These are phyloP conservation scores for Cyathus striatus DNA, from an alignment of 768 basidiomycete species.

Conservation along the genomic window DNA sequence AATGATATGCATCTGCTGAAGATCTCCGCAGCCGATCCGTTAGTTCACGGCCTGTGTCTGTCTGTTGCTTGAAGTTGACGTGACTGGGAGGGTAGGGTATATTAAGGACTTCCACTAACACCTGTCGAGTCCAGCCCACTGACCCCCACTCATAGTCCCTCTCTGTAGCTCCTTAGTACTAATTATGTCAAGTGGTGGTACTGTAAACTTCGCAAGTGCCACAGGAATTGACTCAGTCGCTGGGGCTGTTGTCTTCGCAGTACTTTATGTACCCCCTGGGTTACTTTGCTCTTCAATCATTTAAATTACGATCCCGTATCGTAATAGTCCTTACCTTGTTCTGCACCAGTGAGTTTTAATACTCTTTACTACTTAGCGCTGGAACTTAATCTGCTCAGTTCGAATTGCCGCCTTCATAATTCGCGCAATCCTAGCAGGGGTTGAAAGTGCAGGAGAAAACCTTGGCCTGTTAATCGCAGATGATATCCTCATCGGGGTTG, in stretches of 20 bases:
- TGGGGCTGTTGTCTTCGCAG: constrained; percentile 28
- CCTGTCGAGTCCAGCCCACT: too few relatives aligned
- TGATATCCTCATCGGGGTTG: constrained; percentile 32
- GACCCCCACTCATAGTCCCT: too few relatives aligned
- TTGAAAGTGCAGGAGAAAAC: constrained; percentile 22
- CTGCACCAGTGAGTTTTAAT: constrained; percentile 27
- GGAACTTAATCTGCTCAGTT: too few relatives aligned
- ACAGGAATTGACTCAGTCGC: constrained; percentile 27
- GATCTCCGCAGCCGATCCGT: too few relatives aligned
- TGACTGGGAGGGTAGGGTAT: too few relatives aligned
- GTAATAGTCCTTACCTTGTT: constrained; percentile 28
- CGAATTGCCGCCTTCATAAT: constrained; percentile 34
- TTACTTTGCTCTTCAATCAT: constrained; percentile 25
- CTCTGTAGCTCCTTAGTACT: too few relatives aligned
- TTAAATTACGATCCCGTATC: constrained; percentile 26
- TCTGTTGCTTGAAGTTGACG: too few relatives aligned
- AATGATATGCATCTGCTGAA: too few relatives aligned
- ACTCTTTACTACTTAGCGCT: not conserved
- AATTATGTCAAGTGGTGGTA: too few relatives aligned
- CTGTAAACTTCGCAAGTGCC: constrained; percentile 27
- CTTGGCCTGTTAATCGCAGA: constrained; percentile 29
- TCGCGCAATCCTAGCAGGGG: constrained; percentile 29
- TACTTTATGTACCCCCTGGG: constrained; percentile 22
- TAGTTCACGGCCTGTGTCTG: too few relatives aligned
- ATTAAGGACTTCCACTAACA: too few relatives aligned